These are phyloP conservation scores for Trichoderma atrobrunneum DNA, from an alignment of 2,329 filamentous ascomycete genomes.

Conservation along the genomic window DNA sequence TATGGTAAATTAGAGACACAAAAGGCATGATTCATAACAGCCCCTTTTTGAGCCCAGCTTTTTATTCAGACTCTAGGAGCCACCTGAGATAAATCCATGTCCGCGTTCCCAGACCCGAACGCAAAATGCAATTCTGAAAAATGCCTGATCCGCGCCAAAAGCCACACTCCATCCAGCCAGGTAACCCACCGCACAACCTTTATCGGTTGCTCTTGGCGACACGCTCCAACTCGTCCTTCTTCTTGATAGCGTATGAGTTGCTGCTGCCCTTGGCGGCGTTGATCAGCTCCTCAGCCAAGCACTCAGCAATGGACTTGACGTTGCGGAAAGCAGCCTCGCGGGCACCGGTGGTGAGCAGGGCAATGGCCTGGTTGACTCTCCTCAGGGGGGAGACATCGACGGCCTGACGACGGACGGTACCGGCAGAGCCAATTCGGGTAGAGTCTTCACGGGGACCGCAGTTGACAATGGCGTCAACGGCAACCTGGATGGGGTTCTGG, in stretches of 20 bases:
- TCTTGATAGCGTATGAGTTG: constrained; percentile 99
- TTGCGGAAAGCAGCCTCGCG: constrained; percentile 99
- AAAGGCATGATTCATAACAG: constrained; percentile 33
- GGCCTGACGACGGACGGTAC: constrained; percentile 99
- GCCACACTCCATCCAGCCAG: constrained; percentile 39
- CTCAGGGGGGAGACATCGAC: constrained; percentile 99
- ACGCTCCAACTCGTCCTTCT: constrained; percentile 99
- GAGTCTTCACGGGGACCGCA: constrained; percentile 99
- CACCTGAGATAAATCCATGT: constrained; percentile 43
- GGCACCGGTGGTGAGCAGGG: constrained; percentile 97
- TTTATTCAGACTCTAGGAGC: constrained; percentile 45
- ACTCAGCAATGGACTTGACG: constrained; percentile 99
- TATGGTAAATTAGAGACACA: constrained; percentile 16
- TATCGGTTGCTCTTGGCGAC: constrained; percentile 99
- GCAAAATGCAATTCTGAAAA: constrained; percentile 48
- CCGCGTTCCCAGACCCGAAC: constrained; percentile 47
- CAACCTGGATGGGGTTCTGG: constrained; percentile 99
- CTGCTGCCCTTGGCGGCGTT: constrained; percentile 99
- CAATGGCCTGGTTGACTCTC: constrained; percentile 99
- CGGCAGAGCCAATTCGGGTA: constrained; percentile 98
- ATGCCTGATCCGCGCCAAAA: constrained; percentile 46
- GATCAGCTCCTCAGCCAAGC: constrained; percentile 99
- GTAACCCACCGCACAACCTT: constrained; percentile 46
- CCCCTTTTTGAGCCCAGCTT: constrained; percentile 40
- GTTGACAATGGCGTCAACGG: constrained; percentile 99